Percentiles rank a stretch among this genome's conserved stretches.
phyloP scores from a whole-genome alignment of 352 stramenopile genomes.

The Globisporangium cederbergense region DNA sequence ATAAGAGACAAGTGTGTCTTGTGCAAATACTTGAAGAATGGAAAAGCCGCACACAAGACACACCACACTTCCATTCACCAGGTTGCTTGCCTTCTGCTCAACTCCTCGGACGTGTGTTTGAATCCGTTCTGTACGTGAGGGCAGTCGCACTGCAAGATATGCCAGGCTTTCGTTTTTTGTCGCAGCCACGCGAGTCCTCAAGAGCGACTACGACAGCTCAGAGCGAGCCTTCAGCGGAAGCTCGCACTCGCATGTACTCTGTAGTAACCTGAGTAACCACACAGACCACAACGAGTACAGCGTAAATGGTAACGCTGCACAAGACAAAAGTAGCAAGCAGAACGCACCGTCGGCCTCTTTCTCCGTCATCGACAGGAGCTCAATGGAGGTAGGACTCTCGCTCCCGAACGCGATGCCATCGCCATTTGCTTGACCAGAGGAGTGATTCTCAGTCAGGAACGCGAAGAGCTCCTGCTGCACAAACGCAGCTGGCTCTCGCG shows the following conservation, averaged over 20 bases:
- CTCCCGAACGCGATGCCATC: not conserved
- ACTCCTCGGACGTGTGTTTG: too few species aligned
- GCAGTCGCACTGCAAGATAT: not conserved
- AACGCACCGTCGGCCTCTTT: constrained; percentile 3
- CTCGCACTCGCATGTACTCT: not conserved
- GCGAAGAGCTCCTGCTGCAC: constrained; percentile 7
- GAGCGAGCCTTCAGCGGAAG: not conserved
- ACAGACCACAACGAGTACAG: too few species aligned
- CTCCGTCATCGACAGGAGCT: constrained; percentile 3
- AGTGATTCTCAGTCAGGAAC: not conserved
- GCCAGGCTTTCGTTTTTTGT: too few species aligned
- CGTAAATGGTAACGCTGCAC: too few species aligned
- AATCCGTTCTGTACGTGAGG: too few species aligned
- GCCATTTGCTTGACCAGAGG: not conserved
- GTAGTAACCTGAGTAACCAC: not conserved
- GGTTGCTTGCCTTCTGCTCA: too few species aligned
- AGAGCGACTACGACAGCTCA: not conserved
- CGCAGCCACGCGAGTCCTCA: not conserved
- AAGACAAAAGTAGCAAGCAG: not conserved
- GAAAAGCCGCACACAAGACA: not conserved
- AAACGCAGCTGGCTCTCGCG: constrained; percentile 1
- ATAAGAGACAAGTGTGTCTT: not conserved
- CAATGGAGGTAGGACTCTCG: not conserved
- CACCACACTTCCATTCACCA: not conserved
- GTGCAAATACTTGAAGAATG: too few species aligned